Percentiles rank a stretch among this genome's conserved stretches.
Conservation (phyloP, 441 rosid species). For the Jatropha podagrica region DNA sequence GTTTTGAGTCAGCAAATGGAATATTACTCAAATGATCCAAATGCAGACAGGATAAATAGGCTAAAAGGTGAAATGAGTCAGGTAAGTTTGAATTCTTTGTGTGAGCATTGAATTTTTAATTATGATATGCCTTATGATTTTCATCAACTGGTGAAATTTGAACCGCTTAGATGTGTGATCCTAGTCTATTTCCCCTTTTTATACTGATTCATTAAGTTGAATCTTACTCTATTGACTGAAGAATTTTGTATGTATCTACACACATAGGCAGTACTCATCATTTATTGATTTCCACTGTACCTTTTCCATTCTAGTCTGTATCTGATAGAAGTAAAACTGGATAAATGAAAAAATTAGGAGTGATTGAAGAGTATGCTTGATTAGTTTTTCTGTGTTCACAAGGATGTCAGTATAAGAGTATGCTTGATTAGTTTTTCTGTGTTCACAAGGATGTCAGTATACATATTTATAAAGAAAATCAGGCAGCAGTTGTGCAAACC, state of each 20-base stretch:
- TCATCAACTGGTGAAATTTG: neutral
- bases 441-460: too few relatives aligned
- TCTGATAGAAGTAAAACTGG: too few relatives aligned
- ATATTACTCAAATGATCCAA: conserved; percentile 62
- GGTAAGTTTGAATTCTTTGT: conserved; percentile 29
- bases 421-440: too few relatives aligned
- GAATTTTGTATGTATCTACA: neutral
- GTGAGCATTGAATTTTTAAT: neutral
- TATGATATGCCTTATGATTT: neutral
- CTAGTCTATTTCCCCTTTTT: neutral
- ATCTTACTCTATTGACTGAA: neutral
- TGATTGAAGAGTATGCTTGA: too few relatives aligned
- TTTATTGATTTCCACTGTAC: neutral
- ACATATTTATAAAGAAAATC: too few relatives aligned
- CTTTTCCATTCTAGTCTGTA: neutral
- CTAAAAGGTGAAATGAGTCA: conserved; percentile 81
- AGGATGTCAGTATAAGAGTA: too few relatives aligned
- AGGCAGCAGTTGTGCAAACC: too few relatives aligned
- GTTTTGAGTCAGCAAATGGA: conserved; percentile 79
- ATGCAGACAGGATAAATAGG: conserved; percentile 72
- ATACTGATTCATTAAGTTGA: neutral
- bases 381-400: too few relatives aligned
- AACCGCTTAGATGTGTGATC: neutral
- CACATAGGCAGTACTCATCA: neutral
- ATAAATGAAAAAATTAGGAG: too few relatives aligned